Evolutionary conservation across 176 grass and related monocot genomes (phyloP), one percentile per base, ranked within the genome.

Genomic region (Aechmea fasciata): DNA sequence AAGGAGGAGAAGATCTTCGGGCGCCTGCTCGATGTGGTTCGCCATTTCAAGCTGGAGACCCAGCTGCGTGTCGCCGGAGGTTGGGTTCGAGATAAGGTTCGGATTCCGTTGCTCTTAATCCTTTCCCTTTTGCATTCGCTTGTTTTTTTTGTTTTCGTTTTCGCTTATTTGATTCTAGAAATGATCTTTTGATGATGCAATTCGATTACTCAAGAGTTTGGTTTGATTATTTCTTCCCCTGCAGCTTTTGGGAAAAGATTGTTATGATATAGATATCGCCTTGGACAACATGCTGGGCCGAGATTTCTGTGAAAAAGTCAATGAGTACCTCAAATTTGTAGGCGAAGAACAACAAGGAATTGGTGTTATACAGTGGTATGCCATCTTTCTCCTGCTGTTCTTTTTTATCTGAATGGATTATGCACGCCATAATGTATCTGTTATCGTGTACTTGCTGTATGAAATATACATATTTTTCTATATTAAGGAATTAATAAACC

Each of bases 291-390:
- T 87, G 79, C 82, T 80, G 50, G 94, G 94, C 24, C 81, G 72
- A 65, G 88, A 82, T 76, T 97, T 97, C 74, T 97, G 94, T 61
- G 94, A 92, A 69, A 92, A 85, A 83, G 74, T 97, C 70, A 97
- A 97, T 68, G 86, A 83, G 59, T 97, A 92, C 75, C 81, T 78
- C 41, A 11, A 77, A 50, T 69, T 65, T 48, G 47, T 87, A 20
- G 94, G 94, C 2, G 89, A 97, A 66, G 52, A 97, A 67, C 73
- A 92, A 55, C 85, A 84, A 80, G 84, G 89, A 61, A 87, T 97
- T 13, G 94, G 94, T 64, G 89, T 97, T 77, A 90, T 97, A 76
- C 94, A 97, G 74, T 87, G 94, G 94, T 92, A 90, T 49, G 52
- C 69, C 47, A 55, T 23, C 50, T 77, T 53, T 71, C 84, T 67